Conservation (phyloP, 2,329 filamentous ascomycete genomes). For the Pseudogymnoascus sp. region DNA sequence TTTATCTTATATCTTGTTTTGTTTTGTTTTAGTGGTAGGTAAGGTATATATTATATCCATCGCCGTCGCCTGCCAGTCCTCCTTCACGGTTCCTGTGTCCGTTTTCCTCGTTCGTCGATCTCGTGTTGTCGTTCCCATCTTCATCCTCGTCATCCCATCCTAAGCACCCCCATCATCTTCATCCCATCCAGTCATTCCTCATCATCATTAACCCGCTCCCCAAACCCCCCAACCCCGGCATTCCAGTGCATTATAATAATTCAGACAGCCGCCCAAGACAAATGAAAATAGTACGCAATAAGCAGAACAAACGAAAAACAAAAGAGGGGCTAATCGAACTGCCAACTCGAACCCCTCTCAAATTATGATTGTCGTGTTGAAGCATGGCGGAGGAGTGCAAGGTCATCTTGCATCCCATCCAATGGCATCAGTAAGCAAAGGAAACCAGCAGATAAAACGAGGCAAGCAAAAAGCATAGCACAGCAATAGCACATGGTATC, state of each 20-base stretch:
- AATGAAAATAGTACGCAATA: background rate
- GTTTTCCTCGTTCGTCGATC: background rate
- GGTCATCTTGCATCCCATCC: background rate
- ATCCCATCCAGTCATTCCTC: background rate
- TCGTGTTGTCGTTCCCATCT: background rate
- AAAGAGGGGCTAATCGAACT: background rate
- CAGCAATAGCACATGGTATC: background rate
- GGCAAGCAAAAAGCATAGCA: background rate
- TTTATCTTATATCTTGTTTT: background rate
- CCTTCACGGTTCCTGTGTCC: background rate
- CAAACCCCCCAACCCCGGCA: background rate
- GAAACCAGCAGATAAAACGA: background rate
- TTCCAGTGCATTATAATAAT: background rate
- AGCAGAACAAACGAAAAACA: background rate
- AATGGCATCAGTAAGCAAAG: background rate
- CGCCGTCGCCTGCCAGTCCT: background rate
- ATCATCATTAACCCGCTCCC: background rate
- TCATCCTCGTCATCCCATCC: background rate
- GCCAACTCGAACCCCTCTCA: background rate
- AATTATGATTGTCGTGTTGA: background rate
- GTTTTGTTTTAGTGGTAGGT: background rate
- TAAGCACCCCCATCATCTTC: background rate
- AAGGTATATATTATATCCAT: background rate
- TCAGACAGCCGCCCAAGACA: conserved; percentile 1
- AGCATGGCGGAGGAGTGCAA: background rate